Evolutionary conservation across 805 yeast species (phyloP), one percentile per base, ranked within the genome.

Genomic region (Lipomyces starkeyi): DNA sequence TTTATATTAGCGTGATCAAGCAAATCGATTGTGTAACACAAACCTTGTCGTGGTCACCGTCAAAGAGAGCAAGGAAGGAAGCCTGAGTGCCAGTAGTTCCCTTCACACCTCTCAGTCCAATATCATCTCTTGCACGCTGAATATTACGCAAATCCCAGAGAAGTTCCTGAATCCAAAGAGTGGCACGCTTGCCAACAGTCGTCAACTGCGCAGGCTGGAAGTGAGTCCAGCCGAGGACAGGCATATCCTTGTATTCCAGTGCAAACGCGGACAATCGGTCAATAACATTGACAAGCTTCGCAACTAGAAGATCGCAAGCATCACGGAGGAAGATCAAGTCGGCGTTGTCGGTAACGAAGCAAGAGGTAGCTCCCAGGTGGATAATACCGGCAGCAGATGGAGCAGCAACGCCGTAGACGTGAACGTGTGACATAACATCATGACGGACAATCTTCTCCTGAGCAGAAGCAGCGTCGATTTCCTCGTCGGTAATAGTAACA

Each of bases 31-130:
- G 22, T 27, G 29, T 27, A 20, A 29, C 1, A 56, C 22, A 20
- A 27, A 65, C 68, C 82, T 91, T 93, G 78, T 91, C 97, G 81
- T 94, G 98, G 80, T 95, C 89, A 73, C 98, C 98, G 76, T 94
- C 96, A 88, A 93, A 95, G 74, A 95, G 85, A 22, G 98, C 86
- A 78, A 95, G 83, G 86, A 95, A 95, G 1, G 98, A 94, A 65
- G 91, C 99, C 83, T 95, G 99, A 54, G 99, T 95, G 81, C 99
- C 99, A 60, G 99, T 95, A 69, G 99, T 95, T 78, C 99, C 99
- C 84, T 95, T 95, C 74, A 93, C 98, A 79, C 99, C 99, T 82
- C 99, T 88, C 76, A 95, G 85, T 59, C 98, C 98, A 73, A 95
- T 81, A 79, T 95, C 99, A 77, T 94, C 90, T 83, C 99, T 89